Conservation (phyloP, 306 rosid genomes). For the Sechiopsis laciniata region DNA sequence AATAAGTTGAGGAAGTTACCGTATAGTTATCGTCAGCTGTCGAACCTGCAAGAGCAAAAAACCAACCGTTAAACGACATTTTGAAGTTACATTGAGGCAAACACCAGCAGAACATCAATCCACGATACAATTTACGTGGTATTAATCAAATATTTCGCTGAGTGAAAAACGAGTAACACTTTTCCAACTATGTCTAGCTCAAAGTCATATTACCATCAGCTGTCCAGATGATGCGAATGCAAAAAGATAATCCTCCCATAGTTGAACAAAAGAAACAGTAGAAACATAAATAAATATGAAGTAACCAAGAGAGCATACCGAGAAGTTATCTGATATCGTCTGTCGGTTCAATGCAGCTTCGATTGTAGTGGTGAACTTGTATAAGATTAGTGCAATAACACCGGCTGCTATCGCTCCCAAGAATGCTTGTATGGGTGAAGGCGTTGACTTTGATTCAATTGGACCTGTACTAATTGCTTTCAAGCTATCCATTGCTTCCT, state of each 20-base stretch:
- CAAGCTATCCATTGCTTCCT: slow-evolving; percentile 74
- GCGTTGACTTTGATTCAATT: slow-evolving; percentile 45
- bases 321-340: slow-evolving; percentile 66
- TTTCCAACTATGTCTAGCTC: not conserved
- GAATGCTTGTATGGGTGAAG: slow-evolving; percentile 73
- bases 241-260: slow-evolving; percentile 7
- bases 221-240: not conserved
- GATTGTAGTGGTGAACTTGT: slow-evolving; percentile 71
- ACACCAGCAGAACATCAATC: not conserved
- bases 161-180: not conserved
- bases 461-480: slow-evolving; percentile 58
- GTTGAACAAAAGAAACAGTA: not conserved
- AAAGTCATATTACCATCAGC: not conserved
- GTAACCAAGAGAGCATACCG: slow-evolving; percentile 38
- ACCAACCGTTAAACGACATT: slow-evolving; percentile 13
- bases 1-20: slow-evolving; percentile 42
- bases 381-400: slow-evolving; percentile 66
- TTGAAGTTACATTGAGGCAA: not conserved
- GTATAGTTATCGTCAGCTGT: slow-evolving; percentile 78
- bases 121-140: not conserved
- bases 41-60: slow-evolving; percentile 58
- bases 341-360: slow-evolving; percentile 79
- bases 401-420: slow-evolving; percentile 84
- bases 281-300: slow-evolving; percentile 14
- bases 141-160: not conserved